Base-by-base conservation (phyloP, 169 alveolate species). In the Babesia sp. region DNA sequence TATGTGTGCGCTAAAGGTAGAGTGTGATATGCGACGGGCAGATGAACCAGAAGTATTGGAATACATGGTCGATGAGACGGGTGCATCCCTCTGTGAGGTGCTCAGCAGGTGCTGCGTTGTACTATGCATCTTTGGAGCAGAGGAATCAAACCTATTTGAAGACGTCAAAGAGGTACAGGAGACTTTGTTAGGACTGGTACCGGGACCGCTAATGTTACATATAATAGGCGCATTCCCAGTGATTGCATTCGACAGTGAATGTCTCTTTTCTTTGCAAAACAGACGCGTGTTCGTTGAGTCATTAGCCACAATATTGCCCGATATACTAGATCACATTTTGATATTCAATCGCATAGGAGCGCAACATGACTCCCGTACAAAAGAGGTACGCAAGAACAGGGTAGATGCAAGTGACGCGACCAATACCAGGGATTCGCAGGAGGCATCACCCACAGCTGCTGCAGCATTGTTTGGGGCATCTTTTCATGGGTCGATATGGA, bases 61-160 rank as follows among this genome's bases (percentile, higher is more conserved):
- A n/a, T 45, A 37, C 63, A n/a, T 64, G 37, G 39, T 64, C 33
- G 74, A 64, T 36, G 74, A 64, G 50, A 64, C 63, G 12, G 74
- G 74, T 8, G 55, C 74, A 2, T 64, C 74, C 39, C 61, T 64
- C 2, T 64, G 74, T 28, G 74, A 64, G 54, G 18, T 64, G 44
- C 61, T 64, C 16, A 48, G 63, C 34, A 41, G 61, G 28, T 64
- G 74, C 22, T 64, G 63, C 51, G 26, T 64, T 39, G 42, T 63
- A 1, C 58, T 75, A 31, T 64, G 74, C 55, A 42, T 75, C 18
- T 75, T 75, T 24, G 80, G 73, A n/a, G 71, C 85, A 22, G 80
- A 75, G 28, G 85, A 75, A n/a, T 54, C 64, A 28, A 54, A 63
- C 33, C 72, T 75, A 33, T 75, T 75, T 31, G 54, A 50, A 20